Conservation (phyloP, 2,329 filamentous ascomycete genomes). For the Xylaria sp. region DNA sequence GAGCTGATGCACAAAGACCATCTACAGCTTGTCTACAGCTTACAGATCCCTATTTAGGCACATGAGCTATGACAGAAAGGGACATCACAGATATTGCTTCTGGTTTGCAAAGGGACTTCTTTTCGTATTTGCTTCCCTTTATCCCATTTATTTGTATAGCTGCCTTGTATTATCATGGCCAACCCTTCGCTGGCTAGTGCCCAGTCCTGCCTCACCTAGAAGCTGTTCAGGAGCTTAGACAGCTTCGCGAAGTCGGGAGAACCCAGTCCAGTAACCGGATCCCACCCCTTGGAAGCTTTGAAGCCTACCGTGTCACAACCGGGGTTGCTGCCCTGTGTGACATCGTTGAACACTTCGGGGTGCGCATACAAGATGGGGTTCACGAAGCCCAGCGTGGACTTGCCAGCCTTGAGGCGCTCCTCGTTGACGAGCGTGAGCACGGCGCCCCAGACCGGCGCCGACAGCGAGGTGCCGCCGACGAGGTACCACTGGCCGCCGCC, state of each 20-base stretch:
- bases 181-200: neutral
- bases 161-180: neutral
- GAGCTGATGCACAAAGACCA: too few relatives aligned
- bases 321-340: conserved; percentile 53
- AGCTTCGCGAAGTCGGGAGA: conserved; percentile 39
- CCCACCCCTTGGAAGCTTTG: conserved; percentile 55
- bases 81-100: neutral
- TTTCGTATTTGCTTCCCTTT: neutral
- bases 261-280: conserved; percentile 55
- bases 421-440: conserved; percentile 63
- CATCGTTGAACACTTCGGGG: conserved; percentile 54
- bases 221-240: conserved; percentile 32
- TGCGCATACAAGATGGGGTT: conserved; percentile 63
- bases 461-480: conserved; percentile 63
- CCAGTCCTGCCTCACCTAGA: conserved; percentile 8
- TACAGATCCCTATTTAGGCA: too few relatives aligned
- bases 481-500: conserved; percentile 49
- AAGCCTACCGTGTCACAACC: conserved; percentile 57
- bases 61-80: too few relatives aligned
- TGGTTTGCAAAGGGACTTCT: neutral
- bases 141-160: neutral
- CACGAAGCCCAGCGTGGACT: conserved; percentile 62
- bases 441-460: conserved; percentile 67
- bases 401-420: conserved; percentile 58
- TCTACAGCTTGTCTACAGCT: too few relatives aligned